A percentile compares a stretch with the other conserved stretches of the same genome.
These are phyloP conservation scores for Heliamphora exappendiculata DNA, from an alignment of 148 eudicot species.

Conservation along the genomic window DNA sequence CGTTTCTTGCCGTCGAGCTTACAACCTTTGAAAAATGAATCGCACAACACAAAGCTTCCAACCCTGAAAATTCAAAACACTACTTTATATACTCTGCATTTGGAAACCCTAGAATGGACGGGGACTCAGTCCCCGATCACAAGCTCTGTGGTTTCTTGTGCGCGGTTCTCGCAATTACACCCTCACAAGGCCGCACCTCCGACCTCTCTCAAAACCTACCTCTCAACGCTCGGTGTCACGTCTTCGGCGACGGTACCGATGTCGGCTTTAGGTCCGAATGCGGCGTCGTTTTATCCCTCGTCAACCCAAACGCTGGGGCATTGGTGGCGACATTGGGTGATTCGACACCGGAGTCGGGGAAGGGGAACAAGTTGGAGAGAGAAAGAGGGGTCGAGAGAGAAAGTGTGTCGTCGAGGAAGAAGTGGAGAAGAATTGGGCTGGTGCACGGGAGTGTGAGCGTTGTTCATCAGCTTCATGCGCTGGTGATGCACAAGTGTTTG, in stretches of 20 bases:
- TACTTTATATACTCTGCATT: background rate
- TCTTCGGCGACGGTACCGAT: constrained; percentile 25
- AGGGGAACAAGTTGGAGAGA: background rate
- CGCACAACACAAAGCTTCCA: background rate
- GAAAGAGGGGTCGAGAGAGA: constrained; percentile 14
- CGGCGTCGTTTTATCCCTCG: constrained; percentile 27
- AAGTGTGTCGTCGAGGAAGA: constrained; percentile 22
- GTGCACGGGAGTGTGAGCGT: constrained; percentile 51
- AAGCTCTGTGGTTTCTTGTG: constrained; percentile 65
- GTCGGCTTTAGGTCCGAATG: constrained; percentile 29
- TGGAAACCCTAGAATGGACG: constrained; percentile 4
- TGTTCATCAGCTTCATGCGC: constrained; percentile 47
- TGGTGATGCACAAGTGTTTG: constrained; percentile 50
- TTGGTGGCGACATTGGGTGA: background rate
- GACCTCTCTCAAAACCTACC: constrained; percentile 23
- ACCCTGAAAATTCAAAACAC: background rate
- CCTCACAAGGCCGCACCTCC: background rate
- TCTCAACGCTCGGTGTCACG: constrained; percentile 26
- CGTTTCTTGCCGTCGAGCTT: too few species aligned
- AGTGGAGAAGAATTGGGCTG: constrained; percentile 33
- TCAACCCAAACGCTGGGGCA: background rate
- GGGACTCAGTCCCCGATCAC: constrained; percentile 31
- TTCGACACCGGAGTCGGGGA: constrained; percentile 1
- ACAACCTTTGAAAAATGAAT: too few species aligned
- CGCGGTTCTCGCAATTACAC: constrained; percentile 25